Evolutionary conservation across 768 basidiomycete species (phyloP), one percentile per base, ranked within the genome.

Genomic region (Lactifluus pinguis): DNA sequence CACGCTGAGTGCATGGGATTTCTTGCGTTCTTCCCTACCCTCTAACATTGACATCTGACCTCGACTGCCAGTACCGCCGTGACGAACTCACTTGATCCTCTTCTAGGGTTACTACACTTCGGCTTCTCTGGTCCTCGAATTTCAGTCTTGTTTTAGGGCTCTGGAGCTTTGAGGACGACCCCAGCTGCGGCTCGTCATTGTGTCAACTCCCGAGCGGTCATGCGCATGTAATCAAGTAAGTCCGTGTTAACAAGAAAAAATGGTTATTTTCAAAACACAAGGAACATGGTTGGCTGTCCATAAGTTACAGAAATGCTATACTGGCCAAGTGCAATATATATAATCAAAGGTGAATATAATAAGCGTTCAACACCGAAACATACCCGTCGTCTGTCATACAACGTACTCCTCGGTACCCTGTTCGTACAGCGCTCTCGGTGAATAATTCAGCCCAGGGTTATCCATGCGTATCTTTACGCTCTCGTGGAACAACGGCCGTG

Each of bases 381-480:
- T 17, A 39, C 11, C 30, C 14, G 2, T n/a, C 36, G 13, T 15
- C 29, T 39, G 48, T 72, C 65, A 77, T 10, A 69, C 62, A 15
- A 81, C 77, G 64, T 82, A 88, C 0, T 69, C 68, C 68, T 83
- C 81, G 5, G 74, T 76, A 0, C 81, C 76, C 4, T 68, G 62
- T 34, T 67, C 70, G 76, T 80, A 87, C 49, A 58, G 68, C 44
- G 87, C 87, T 42, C 73, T 75, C 6, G 88, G 87, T 45, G 67
- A 75, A 69, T 89, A 90, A 14, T 76, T 75, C 58, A 83, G 68
- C 2, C 66, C 62, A 57, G 71, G 34, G 59, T 76, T 73, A 15
- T 74, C 69, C 73, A 84, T 83, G 52, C 89, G 79, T 62, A 78
- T 71, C 71, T 79, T 78, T 30, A 91, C 88, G 4, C 82, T 82